Evolutionary conservation across 495 filamentous ascomycete genomes (phyloP).

Genomic region (Tuber borchii): DNA sequence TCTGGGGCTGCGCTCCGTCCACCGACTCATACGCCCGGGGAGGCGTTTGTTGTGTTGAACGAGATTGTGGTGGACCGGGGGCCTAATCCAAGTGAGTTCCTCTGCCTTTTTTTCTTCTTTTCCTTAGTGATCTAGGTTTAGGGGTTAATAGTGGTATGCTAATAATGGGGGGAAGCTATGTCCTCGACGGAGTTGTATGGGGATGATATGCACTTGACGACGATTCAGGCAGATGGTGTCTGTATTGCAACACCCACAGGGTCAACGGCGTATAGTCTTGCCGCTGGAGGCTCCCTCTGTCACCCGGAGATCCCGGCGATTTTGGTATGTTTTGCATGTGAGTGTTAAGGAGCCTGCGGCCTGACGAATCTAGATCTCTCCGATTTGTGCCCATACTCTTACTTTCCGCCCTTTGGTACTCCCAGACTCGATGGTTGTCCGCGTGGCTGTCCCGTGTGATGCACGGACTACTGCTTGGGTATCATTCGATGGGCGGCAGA

Average conservation of each 20-base stretch:
- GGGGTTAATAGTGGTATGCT: neutral
- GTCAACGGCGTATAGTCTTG: conserved; percentile 91
- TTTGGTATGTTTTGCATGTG: conserved; percentile 48
- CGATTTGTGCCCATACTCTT: conserved; percentile 93
- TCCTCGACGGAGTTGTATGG: conserved; percentile 67
- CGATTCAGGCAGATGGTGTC: conserved; percentile 89
- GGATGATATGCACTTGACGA: conserved; percentile 84
- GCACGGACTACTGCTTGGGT: conserved; percentile 90
- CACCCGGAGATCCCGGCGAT: conserved; percentile 97
- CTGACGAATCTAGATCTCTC: conserved; percentile 54
- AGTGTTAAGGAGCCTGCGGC: neutral
- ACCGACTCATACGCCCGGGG: conserved; percentile 42
- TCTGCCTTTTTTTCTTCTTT: conserved; percentile 50
- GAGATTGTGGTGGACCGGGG: conserved; percentile 96
- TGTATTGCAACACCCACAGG: conserved; percentile 94
- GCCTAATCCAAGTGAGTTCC: conserved; percentile 86
- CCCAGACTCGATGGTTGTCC: conserved; percentile 85
- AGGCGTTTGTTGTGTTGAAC: conserved; percentile 93
- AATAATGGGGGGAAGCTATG: conserved; percentile 28
- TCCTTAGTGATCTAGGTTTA: neutral
- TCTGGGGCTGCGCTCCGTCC: conserved; percentile 15
- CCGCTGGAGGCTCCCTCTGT: conserved; percentile 88
- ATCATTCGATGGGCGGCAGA: conserved; percentile 91
- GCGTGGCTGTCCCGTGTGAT: conserved; percentile 73
- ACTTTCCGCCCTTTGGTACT: conserved; percentile 98